Conservation (phyloP, 257 asterid genomes). For the Nicotiana knightiana region DNA sequence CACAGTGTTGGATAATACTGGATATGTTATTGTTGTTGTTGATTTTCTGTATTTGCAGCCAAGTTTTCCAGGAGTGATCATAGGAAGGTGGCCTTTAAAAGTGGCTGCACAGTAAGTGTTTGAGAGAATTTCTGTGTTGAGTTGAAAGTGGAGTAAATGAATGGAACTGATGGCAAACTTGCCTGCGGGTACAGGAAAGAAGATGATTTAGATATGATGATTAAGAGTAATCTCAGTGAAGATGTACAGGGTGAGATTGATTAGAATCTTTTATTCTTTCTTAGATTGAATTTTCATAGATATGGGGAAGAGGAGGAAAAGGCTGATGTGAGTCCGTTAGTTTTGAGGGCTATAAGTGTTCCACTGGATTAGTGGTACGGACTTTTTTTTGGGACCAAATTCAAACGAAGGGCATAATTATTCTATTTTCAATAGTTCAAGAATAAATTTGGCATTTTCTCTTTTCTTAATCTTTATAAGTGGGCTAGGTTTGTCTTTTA, state of each 20-base stretch:
- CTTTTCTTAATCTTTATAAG: no score
- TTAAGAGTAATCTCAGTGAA: slow-evolving; percentile 1
- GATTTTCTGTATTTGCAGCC: neutral
- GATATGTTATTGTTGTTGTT: no score
- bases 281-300: neutral
- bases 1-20: no score
- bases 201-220: slow-evolving; percentile 32
- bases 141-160: slow-evolving; percentile 45
- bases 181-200: slow-evolving; percentile 46
- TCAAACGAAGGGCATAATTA: no score
- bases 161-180: slow-evolving; percentile 56
- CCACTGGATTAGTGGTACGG: no score
- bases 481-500: no score
- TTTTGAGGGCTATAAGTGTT: no score
- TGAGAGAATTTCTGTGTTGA: slow-evolving; percentile 6
- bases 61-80: slow-evolving; percentile 37
- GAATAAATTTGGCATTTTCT: no score
- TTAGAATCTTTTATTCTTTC: neutral
- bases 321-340: no score
- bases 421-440: no score
- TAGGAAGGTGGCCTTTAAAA: slow-evolving; percentile 42
- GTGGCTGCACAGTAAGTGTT: slow-evolving; percentile 38
- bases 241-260: slow-evolving; percentile 12
- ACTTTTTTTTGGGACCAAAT: no score
- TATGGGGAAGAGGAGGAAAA: no score